Percentiles rank a stretch among this genome's conserved stretches.
These are phyloP conservation scores for Heterobasidion occidentale DNA, from an alignment of 1,284 basidiomycete genomes.

Conservation along the genomic window DNA sequence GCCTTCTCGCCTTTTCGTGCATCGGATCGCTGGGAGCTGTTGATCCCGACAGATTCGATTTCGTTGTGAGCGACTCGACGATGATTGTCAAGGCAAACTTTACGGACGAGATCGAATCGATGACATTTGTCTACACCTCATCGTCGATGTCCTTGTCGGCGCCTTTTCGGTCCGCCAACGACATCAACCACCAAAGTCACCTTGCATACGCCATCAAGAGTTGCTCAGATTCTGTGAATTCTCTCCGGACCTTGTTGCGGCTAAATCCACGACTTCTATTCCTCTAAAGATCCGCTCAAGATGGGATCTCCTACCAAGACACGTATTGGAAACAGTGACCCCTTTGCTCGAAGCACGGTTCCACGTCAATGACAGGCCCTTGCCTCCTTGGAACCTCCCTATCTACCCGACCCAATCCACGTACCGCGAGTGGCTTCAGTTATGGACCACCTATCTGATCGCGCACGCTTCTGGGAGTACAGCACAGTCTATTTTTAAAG, in stretches of 20 bases:
- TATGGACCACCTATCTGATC: conserved; percentile 87
- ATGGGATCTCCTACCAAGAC: conserved; percentile 78
- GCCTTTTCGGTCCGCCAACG: conserved; percentile 92
- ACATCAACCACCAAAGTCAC: conserved; percentile 86
- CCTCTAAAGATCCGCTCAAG: conserved; percentile 59
- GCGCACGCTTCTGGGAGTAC: conserved; percentile 47
- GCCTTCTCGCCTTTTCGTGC: conserved; percentile 78
- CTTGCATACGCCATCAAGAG: conserved; percentile 94
- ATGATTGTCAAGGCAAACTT: conserved; percentile 84
- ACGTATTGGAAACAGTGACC: conserved; percentile 82
- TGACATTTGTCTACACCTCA: conserved; percentile 83
- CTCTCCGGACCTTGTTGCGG: conserved; percentile 57
- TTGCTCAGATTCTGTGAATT: conserved; percentile 87
- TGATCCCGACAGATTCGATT: conserved; percentile 90
- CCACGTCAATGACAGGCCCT: conserved; percentile 32
- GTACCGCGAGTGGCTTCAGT: conserved; percentile 95
- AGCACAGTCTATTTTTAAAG: conserved; percentile 68
- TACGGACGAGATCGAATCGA: conserved; percentile 71
- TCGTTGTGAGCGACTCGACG: conserved; percentile 50
- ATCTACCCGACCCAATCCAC: conserved; percentile 74
- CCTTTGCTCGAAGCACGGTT: conserved; percentile 83
- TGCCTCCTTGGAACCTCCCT: conserved; percentile 45
- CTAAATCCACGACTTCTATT: conserved; percentile 42
- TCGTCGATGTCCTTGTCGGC: conserved; percentile 83
- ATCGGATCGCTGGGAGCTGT: conserved; percentile 92